Evolutionary conservation across 352 stramenopile genomes (phyloP).

Genomic region (Pythium apleroticum): DNA sequence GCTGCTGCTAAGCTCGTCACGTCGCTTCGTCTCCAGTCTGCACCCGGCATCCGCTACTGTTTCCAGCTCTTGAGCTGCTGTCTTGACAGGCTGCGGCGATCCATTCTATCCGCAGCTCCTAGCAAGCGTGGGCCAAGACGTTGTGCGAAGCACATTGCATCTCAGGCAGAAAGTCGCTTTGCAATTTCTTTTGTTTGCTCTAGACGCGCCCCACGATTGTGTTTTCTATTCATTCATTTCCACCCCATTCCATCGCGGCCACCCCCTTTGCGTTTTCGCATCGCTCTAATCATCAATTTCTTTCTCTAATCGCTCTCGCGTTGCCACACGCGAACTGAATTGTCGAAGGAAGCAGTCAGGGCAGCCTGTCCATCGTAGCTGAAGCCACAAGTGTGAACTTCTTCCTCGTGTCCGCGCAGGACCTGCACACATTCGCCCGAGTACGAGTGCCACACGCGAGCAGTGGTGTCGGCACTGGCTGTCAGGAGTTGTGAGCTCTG

Average conservation of each 20-base stretch:
- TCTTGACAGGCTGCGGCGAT: conserved; percentile 3
- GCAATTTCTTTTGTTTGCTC: conserved; percentile 33
- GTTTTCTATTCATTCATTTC: conserved; percentile 10
- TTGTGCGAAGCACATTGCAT: conserved; percentile 6
- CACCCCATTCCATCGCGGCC: not conserved
- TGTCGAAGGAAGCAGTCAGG: conserved; percentile 62
- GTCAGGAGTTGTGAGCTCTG: conserved; percentile 64
- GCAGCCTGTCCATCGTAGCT: conserved; percentile 57
- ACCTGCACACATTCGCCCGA: conserved; percentile 65
- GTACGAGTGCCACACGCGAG: conserved; percentile 69
- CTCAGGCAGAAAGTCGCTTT: conserved; percentile 24
- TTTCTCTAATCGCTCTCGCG: conserved; percentile 20
- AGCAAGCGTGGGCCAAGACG: conserved; percentile 8
- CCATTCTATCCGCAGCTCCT: conserved; percentile 4
- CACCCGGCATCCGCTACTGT: not conserved
- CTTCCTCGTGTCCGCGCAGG: conserved; percentile 60
- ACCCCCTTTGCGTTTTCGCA: conserved; percentile 9
- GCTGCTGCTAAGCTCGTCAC: conserved; percentile 66
- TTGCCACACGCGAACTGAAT: conserved; percentile 66
- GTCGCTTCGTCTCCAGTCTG: conserved; percentile 6
- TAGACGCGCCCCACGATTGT: conserved; percentile 26
- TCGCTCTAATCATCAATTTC: not conserved
- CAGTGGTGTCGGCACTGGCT: conserved; percentile 51
- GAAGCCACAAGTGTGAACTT: conserved; percentile 58
- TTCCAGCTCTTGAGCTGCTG: conserved; percentile 17